Conservation (phyloP, 129 eudicot species). For the Tanacetum coccineum region DNA sequence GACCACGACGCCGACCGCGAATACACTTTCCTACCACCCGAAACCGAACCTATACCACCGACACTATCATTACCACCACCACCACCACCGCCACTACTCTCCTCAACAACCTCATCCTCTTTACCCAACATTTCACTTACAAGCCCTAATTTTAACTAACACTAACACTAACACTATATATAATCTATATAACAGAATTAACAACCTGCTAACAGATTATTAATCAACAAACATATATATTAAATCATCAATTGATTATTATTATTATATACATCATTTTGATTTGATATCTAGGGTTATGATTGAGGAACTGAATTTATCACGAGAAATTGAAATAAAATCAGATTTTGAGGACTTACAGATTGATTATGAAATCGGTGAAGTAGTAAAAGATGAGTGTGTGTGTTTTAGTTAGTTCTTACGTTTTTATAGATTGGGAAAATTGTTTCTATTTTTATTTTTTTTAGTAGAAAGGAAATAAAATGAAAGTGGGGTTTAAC, state of each 20-base stretch:
- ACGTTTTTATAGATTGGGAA: neutral
- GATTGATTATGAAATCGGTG: constrained; percentile 23
- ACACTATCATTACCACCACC: constrained; percentile 26
- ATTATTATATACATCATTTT: neutral
- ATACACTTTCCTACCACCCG: constrained; percentile 49
- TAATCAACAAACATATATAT: neutral
- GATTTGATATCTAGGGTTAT: constrained; percentile 30
- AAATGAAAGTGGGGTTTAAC: constrained; percentile 2
- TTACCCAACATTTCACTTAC: constrained; percentile 59
- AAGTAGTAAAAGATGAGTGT: constrained; percentile 28
- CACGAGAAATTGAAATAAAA: neutral
- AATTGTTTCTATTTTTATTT: neutral
- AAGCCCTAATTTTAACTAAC: constrained; percentile 13
- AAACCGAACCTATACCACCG: constrained; percentile 25
- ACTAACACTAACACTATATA: constrained; percentile 20
- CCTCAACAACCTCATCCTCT: constrained; percentile 41
- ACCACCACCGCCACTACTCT: constrained; percentile 6
- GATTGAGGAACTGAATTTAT: neutral
- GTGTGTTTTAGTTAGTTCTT: constrained; percentile 16
- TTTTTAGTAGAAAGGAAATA: neutral
- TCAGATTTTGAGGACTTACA: constrained; percentile 24
- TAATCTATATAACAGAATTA: constrained; percentile 1
- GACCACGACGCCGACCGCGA: constrained; percentile 92
- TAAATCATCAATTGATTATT: too few relatives aligned
- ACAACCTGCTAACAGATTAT: constrained; percentile 22